Evolutionary conservation across 2,329 filamentous ascomycete genomes (phyloP).

Genomic region (Nigrospora oryzae): DNA sequence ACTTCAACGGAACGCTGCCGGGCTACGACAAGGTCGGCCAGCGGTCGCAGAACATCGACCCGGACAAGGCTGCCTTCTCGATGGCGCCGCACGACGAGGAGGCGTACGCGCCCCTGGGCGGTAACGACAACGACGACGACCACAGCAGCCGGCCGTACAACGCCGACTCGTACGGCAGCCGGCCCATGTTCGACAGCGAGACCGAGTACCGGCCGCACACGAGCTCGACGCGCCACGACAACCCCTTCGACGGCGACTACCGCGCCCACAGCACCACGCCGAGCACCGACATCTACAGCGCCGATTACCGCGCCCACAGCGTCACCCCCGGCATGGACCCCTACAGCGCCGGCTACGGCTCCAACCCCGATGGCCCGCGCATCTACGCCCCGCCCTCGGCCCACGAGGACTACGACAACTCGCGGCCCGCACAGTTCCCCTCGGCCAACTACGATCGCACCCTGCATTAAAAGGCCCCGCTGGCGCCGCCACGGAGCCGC

Average conservation of each 20-base stretch:
- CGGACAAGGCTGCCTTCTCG: slow-evolving; percentile 62
- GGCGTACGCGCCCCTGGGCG: slow-evolving; percentile 53
- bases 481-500: too few species aligned
- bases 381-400: slow-evolving; percentile 30
- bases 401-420: slow-evolving; percentile 34
- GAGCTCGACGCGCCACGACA: slow-evolving; percentile 15
- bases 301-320: slow-evolving; percentile 15
- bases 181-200: slow-evolving; percentile 39
- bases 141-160: slow-evolving; percentile 18
- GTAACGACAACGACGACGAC: slow-evolving; percentile 42
- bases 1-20: slow-evolving; percentile 51
- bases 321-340: slow-evolving; percentile 15
- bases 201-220: slow-evolving; percentile 36
- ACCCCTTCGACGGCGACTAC: slow-evolving; percentile 36
- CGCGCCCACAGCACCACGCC: slow-evolving; percentile 23
- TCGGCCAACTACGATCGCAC: slow-evolving; percentile 48
- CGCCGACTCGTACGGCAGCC: slow-evolving; percentile 21
- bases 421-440: slow-evolving; percentile 43
- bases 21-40: slow-evolving; percentile 45
- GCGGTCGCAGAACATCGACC: slow-evolving; percentile 46
- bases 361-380: slow-evolving; percentile 14
- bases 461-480: slow-evolving; percentile 17
- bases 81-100: slow-evolving; percentile 60
- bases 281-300: slow-evolving; percentile 16
- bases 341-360: slow-evolving; percentile 18